phyloP scores from a whole-genome alignment of 1,284 basidiomycete species.

The Sporisorium reilianum region DNA sequence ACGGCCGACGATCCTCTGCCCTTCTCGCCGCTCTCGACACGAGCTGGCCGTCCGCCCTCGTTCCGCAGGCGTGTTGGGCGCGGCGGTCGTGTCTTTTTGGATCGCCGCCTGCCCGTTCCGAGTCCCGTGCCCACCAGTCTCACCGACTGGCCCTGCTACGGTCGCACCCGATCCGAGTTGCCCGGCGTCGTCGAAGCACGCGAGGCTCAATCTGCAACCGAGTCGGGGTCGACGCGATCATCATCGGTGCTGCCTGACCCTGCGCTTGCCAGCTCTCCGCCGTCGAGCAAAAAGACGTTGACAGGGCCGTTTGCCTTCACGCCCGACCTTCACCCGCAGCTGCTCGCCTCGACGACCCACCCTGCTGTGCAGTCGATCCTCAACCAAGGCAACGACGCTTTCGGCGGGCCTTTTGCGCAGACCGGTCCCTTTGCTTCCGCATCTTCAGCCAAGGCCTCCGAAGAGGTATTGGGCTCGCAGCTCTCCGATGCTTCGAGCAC shows the following conservation, averaged over 20 bases:
- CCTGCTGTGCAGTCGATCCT: conserved; percentile 34
- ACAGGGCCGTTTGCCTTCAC: conserved; percentile 62
- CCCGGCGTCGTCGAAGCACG: conserved; percentile 16
- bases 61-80: conserved; percentile 67
- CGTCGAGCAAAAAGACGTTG: conserved; percentile 27
- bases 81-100: conserved; percentile 66
- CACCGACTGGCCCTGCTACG: conserved; percentile 59
- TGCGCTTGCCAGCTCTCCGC: conserved; percentile 15
- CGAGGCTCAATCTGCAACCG: conserved; percentile 6
- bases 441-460: conserved; percentile 15
- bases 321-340: conserved; percentile 51
- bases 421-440: conserved; percentile 32
- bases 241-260: conserved; percentile 19
- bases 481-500: conserved; percentile 59
- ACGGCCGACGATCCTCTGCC: conserved; percentile 36
- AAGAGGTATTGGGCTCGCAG: conserved; percentile 34
- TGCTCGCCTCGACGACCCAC: conserved; percentile 48
- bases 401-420: conserved; percentile 43
- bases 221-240: conserved; percentile 6
- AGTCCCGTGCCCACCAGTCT: conserved; percentile 65
- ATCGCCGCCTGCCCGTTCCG: conserved; percentile 61
- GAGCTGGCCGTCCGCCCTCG: conserved; percentile 65
- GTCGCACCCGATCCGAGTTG: conserved; percentile 20
- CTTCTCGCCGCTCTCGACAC: conserved; percentile 43
- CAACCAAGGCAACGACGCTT: conserved; percentile 30